phyloP scores from a whole-genome alignment of 371 early-diverging fungal genomes.

The Rhizomucor pusillus region DNA sequence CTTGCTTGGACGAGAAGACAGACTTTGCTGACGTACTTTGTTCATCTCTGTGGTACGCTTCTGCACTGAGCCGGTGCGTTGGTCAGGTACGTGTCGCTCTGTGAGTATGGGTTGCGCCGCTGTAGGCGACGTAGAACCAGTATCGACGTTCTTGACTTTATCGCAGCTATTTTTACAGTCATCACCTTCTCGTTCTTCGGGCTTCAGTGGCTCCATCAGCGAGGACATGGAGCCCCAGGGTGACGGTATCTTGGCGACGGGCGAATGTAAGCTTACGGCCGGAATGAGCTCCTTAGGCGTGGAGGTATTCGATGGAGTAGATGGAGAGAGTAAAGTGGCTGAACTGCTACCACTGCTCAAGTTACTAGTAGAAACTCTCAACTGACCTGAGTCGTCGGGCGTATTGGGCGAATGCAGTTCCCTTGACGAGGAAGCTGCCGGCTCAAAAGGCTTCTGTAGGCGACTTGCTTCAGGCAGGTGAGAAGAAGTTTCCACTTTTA shows the following conservation, averaged over 20 bases:
- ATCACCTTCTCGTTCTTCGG: neutral
- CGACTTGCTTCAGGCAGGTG: too few relatives aligned
- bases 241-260: conserved; percentile 15
- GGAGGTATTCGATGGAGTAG: conserved; percentile 1
- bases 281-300: neutral
- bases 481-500: too few relatives aligned
- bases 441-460: conserved; percentile 14
- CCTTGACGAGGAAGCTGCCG: neutral
- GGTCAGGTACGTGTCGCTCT: neutral
- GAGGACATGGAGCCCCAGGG: conserved; percentile 16
- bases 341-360: neutral
- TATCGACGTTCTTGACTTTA: neutral
- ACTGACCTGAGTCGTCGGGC: neutral
- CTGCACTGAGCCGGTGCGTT: neutral
- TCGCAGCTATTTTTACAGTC: too few relatives aligned
- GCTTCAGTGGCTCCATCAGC: neutral
- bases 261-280: too few relatives aligned
- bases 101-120: neutral
- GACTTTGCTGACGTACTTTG: neutral
- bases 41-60: neutral
- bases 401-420: conserved; percentile 11
- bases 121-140: neutral
- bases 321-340: neutral
- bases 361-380: conserved; percentile 3
- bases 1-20: neutral